Evolutionary conservation across 495 filamentous ascomycete species (phyloP), one percentile per base, ranked within the genome.

Genomic region (Daldinia concentrica): DNA sequence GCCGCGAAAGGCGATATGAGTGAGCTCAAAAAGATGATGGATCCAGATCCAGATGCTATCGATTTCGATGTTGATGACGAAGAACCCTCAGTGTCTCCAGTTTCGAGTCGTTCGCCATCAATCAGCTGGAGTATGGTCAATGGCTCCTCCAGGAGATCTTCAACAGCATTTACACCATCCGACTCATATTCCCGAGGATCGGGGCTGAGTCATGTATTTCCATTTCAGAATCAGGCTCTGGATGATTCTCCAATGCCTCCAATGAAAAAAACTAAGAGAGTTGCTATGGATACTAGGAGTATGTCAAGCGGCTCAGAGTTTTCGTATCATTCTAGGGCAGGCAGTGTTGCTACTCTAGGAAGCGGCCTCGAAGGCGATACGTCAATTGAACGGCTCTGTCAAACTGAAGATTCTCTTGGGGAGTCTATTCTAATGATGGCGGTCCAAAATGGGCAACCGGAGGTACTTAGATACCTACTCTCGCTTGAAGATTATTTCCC

Each of bases 351-450:
- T 48, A 95, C 93, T 4, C 85, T 87, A 41, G 84, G 85, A 4
- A 92, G 90, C 69, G 88, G 85, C 5, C 87, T 95, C 32, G 93
- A 96, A 80, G 92, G 93, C 5, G 94, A 97, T 74, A 91, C 89
- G 7, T 96, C 93, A 1, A 89, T 93, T 62, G 92, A 94, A 77
- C 90, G 88, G 6, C 81, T 98, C 6, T 86, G 91, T 4, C 90
- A 92, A 74, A 97, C 93, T 0, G 92, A 95, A 72, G 90, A 94
- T 72, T 83, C 86, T 19, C 86, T 88, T 29, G 95, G 95, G 2
- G 90, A 97, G 74, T 97, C 94, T 5, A 87, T 98, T 19, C 86
- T 89, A 15, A 99, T 98, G 96, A 98, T 99, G 94, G 93, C 95
- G 7, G 86, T 98, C 34, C 93, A 97, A 73, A 87, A 89, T 60